Base-by-base conservation (phyloP, 2,329 filamentous ascomycete species). In the Fusarium lyarnte region DNA sequence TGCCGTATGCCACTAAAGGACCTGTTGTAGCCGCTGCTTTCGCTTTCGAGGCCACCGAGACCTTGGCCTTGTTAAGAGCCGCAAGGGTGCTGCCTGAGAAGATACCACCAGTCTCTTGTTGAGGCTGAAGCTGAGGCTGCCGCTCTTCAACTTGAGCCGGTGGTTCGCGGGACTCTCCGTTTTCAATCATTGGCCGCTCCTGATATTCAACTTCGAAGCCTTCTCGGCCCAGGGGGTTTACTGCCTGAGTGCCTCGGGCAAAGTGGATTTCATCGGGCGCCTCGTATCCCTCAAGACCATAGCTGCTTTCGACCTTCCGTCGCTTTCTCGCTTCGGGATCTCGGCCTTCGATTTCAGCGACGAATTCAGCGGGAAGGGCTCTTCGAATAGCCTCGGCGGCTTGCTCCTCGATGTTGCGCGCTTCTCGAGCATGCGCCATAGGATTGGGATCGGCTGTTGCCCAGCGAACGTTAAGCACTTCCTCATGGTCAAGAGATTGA, bases 401-500 rank as follows among this genome's bases (percentile, higher is more conserved):
- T 81, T 99, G 96, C 79, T 99, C 96, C 80, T 99, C 96, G 67
- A 99, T 92, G 43, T 92, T 88, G 42, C 92, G 88, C 6, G 93
- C 95, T 82, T 99, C 96, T 67, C 97, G 89, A 72, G 97, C 97
- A 81, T 97, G 94, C 4, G 95, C 94, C 85, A 96, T 91, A 0
- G 96, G 96, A 76, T 99, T 99, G 3, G 96, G 96, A 79, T 99
- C 96, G 11, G 94, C 93, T 0, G 96, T 99, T 45, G 96, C 96
- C 96, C 96, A 99, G 71, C 97, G 89, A 52, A 99, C 95, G 81
- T 99, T 99, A 31, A 99, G 85, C 27, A 98, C 91, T 83, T 99
- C 96, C 70, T 90, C 92, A 81, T 98, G 92, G 78, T 99, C 96
- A 33, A 99, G 86, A 2, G 91, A 90, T 83, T 99, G 96, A 79